Base-by-base conservation (phyloP, 495 filamentous ascomycete genomes). In the Physcia stellaris region DNA sequence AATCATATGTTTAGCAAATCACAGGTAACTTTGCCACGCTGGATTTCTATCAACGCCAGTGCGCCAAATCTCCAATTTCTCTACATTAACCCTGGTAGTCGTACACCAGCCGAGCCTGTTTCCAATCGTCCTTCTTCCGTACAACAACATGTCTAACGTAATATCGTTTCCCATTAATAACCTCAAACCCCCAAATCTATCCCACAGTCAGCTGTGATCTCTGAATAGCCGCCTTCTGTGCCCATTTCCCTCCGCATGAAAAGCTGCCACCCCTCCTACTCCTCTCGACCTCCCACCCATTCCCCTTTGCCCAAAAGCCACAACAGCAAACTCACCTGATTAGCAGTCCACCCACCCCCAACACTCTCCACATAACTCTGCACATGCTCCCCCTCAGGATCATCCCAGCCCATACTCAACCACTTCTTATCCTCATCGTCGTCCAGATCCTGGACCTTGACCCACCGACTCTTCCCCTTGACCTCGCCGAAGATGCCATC, bases 401-500 rank as follows among this genome's bases (percentile, higher is more conserved):
- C 52, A 13, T 58, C 42, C 20, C 52, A 55, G 45, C 68, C 66
- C 0, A 55, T 64, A 24, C 52, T 54, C 47, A 70, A 43, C 48
- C 68, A 71, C n/a, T n/a, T n/a, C n/a, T n/a, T n/a, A n/a, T n/a
- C n/a, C 36, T 51, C 58, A 22, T 66, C 64, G 19, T 58, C 56
- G 29, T 54, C 53, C 4, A 56, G 24, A 21, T 61, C 58, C 1
- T 49, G 49, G 35, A 59, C 38, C 20, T 58, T 56, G 17, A 75
- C 33, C 47, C 70, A 75, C n/a, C 72, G 65, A 20, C 65, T 70
- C 37, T 70, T 62, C 18, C 81, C 86, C 16, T 59, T 56, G 29
- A 93, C 60, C 10, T 58, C 59, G 16, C 90, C 88, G 53, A 94
- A 96, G 39, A 94, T 68, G 61, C 75, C 71, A 61, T 95, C 88